Conservation (phyloP, 257 asterid genomes). For the Henckelia pumila region DNA sequence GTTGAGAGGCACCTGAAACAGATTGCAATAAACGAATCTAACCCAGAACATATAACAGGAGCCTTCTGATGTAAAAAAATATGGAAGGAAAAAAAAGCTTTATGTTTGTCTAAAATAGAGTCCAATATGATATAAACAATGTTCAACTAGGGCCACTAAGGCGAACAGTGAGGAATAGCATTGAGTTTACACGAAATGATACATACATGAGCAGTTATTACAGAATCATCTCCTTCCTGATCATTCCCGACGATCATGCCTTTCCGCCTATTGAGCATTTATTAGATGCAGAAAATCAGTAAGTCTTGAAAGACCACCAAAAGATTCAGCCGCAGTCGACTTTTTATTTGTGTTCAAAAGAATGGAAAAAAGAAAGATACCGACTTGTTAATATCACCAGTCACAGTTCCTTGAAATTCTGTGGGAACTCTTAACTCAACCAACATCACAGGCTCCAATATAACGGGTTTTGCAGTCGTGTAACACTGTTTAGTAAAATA, state of each 20-base stretch:
- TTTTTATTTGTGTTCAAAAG: neutral
- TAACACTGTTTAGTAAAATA: conserved; percentile 51
- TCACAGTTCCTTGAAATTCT: conserved; percentile 92
- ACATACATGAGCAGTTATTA: conserved; percentile 78
- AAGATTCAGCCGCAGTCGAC: neutral
- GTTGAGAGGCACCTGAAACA: conserved; percentile 93
- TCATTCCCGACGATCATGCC: conserved; percentile 95
- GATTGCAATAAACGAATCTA: neutral
- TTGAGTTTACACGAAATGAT: conserved; percentile 7
- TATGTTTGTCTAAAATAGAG: neutral
- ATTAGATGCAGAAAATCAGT: conserved; percentile 18
- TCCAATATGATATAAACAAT: neutral
- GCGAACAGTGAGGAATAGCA: conserved; percentile 5
- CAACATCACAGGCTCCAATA: conserved; percentile 94
- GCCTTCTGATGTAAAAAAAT: neutral
- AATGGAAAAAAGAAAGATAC: conserved; percentile 27
- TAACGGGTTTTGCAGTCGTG: conserved; percentile 73
- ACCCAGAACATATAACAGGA: neutral
- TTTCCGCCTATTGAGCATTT: conserved; percentile 64
- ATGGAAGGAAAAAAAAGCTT: too few species aligned
- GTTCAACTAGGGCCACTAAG: neutral
- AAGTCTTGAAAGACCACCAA: conserved; percentile 11
- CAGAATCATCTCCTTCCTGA: conserved; percentile 92
- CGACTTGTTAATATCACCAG: conserved; percentile 93
- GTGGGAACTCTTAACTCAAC: conserved; percentile 86